These are phyloP conservation scores for Ascochyta fabae DNA, from an alignment of 2,329 filamentous ascomycete genomes.

Conservation along the genomic window DNA sequence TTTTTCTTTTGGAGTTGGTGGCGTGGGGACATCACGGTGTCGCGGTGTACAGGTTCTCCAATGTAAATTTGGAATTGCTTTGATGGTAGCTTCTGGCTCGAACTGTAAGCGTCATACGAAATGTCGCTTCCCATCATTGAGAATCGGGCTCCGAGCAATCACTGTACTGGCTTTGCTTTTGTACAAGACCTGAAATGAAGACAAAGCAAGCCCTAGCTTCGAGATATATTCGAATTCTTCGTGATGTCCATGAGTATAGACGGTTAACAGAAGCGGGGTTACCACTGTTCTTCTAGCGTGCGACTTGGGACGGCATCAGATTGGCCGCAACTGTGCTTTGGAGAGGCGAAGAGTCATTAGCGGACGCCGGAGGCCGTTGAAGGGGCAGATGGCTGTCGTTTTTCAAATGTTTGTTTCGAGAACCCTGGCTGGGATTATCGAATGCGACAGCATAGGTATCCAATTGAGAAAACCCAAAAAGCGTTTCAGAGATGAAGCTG, in stretches of 20 bases:
- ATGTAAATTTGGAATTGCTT: constrained; percentile 8
- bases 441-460: no score
- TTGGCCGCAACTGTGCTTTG: not conserved
- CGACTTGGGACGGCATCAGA: not conserved
- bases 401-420: not conserved
- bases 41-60: not conserved
- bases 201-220: not conserved
- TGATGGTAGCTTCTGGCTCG: not conserved
- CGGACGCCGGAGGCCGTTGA: not conserved
- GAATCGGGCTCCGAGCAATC: not conserved
- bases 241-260: not conserved
- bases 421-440: no score
- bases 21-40: not conserved
- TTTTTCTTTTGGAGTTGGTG: constrained; percentile 2
- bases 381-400: not conserved
- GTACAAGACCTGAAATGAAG: not conserved
- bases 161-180: not conserved
- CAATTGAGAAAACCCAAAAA: no score
- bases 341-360: not conserved
- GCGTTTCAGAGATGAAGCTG: no score
- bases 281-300: not conserved
- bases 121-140: not conserved
- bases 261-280: constrained; percentile 1
- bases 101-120: constrained; percentile 1
- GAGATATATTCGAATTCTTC: not conserved